Evolutionary conservation across 2,329 filamentous ascomycete species (phyloP).

Genomic region (Nemania abortiva): DNA sequence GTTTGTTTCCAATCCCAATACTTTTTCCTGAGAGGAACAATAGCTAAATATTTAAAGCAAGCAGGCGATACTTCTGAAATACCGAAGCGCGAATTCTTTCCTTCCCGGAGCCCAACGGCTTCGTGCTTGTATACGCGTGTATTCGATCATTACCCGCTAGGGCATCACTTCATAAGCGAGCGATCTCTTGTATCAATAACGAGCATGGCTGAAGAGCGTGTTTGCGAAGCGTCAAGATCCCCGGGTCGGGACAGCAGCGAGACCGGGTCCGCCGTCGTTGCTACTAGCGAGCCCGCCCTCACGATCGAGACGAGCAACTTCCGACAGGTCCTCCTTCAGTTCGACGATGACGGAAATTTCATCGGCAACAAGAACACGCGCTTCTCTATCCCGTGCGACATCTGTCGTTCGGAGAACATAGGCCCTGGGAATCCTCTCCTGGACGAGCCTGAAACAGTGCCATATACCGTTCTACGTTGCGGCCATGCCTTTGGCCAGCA

Average conservation of each 20-base stretch:
- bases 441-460: background rate
- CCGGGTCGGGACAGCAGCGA: background rate
- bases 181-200: background rate
- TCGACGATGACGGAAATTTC: background rate
- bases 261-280: background rate
- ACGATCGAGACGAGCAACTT: background rate
- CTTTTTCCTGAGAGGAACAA: too few species aligned
- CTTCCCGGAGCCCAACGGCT: too few species aligned
- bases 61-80: background rate
- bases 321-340: background rate
- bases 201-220: background rate
- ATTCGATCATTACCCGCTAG: background rate
- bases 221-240: background rate
- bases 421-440: background rate
- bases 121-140: background rate
- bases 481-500: constrained; percentile 40
- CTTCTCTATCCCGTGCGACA: background rate
- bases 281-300: background rate
- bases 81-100: background rate
- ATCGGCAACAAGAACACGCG: background rate
- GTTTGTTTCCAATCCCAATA: too few species aligned
- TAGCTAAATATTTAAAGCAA: background rate
- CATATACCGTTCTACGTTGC: constrained; percentile 35
- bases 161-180: background rate
- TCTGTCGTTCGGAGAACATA: background rate